Evolutionary conservation across 805 yeast species (phyloP).

Genomic region (Cyberlindnera suaveolens): DNA sequence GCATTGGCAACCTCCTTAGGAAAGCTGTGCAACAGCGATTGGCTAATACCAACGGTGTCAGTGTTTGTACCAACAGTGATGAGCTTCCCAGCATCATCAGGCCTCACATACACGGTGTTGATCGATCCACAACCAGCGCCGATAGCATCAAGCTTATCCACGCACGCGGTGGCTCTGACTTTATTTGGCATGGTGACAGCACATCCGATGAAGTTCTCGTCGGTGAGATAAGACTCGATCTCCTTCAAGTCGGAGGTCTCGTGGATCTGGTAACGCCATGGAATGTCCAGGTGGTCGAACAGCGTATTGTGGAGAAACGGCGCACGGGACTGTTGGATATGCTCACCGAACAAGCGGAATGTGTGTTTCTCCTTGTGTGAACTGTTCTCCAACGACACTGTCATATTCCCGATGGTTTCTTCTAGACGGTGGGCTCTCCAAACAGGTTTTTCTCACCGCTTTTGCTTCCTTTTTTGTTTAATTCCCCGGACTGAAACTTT

Average conservation of each 20-base stretch:
- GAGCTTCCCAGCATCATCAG: conserved; percentile 2
- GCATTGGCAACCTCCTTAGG: conserved; percentile 12
- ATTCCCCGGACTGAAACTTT: neutral
- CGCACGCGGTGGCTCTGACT: conserved; percentile 15
- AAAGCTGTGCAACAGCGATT: conserved; percentile 16
- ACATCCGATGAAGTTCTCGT: conserved; percentile 15
- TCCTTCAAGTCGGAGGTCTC: conserved; percentile 17
- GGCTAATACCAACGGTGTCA: conserved; percentile 21
- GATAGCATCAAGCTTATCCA: conserved; percentile 18
- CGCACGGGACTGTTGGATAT: conserved; percentile 19
- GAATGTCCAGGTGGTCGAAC: conserved; percentile 12
- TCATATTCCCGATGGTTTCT: neutral
- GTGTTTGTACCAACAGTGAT: conserved; percentile 22
- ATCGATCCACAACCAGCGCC: conserved; percentile 24
- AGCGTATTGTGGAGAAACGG: conserved; percentile 20
- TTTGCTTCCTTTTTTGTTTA: neutral
- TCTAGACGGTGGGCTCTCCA: neutral
- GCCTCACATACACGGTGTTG: conserved; percentile 20
- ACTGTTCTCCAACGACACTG: neutral
- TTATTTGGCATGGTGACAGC: conserved; percentile 25
- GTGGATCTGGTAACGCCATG: conserved; percentile 19
- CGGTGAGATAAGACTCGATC: conserved; percentile 9
- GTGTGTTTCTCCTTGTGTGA: conserved; percentile 2
- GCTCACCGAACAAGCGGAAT: conserved; percentile 22
- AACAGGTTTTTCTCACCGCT: neutral